Percentiles rank a stretch among this genome's conserved stretches.
Conservation (phyloP, 257 asterid genomes). For the Salvia hispanica region DNA sequence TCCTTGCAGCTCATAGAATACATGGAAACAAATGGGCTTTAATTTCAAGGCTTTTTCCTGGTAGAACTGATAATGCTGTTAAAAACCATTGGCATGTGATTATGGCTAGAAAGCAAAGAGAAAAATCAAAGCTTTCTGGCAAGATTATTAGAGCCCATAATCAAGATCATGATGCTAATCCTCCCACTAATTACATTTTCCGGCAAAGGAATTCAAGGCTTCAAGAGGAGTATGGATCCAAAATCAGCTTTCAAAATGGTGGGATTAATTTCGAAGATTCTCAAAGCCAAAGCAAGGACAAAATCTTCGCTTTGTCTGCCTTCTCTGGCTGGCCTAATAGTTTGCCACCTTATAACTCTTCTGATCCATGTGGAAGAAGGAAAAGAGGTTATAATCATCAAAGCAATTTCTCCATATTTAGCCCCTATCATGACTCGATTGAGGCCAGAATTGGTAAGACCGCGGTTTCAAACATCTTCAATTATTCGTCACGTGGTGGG, state of each 20-base stretch:
- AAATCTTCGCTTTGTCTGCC: constrained; percentile 50
- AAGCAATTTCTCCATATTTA: constrained; percentile 41
- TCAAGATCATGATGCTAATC: constrained; percentile 7
- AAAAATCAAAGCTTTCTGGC: constrained; percentile 59
- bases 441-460: constrained; percentile 22
- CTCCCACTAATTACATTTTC: no score
- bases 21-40: constrained; percentile 96
- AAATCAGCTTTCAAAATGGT: constrained; percentile 50
- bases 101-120: constrained; percentile 91
- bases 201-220: constrained; percentile 1
- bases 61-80: constrained; percentile 94
- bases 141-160: constrained; percentile 41
- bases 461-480: constrained; percentile 34
- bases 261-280: constrained; percentile 34
- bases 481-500: constrained; percentile 27
- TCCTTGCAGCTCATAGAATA: constrained; percentile 73
- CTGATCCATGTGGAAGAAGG: constrained; percentile 30
- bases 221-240: constrained; percentile 45
- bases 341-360: no score
- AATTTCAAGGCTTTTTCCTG: constrained; percentile 87
- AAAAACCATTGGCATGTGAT: constrained; percentile 96
- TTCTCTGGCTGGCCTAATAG: constrained; percentile 48
- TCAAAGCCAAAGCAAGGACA: constrained; percentile 47
- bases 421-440: constrained; percentile 33
- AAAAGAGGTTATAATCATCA: constrained; percentile 16